phyloP scores from a whole-genome alignment of 495 filamentous ascomycete genomes.

The Neurospora tetrasperma region DNA sequence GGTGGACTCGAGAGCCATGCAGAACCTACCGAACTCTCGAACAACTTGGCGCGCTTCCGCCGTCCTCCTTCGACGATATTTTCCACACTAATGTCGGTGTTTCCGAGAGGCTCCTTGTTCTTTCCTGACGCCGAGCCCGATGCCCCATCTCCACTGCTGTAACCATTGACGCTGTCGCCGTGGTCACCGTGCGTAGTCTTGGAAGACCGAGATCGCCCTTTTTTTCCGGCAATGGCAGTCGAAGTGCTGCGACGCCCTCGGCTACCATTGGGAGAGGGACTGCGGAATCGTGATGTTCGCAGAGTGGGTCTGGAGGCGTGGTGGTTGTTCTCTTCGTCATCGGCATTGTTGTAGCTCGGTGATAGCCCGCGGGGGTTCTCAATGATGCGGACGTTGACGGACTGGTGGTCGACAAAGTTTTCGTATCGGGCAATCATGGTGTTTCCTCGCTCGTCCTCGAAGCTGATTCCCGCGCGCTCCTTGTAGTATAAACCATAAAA shows the following conservation, averaged over 20 bases:
- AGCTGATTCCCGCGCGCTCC: conserved; percentile 54
- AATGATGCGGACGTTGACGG: conserved; percentile 78
- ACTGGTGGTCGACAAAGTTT: conserved; percentile 83
- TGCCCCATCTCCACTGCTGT: conserved; percentile 74
- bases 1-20: background rate
- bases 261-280: conserved; percentile 68
- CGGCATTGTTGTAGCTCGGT: conserved; percentile 16
- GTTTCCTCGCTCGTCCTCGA: conserved; percentile 77
- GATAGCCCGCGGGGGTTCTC: conserved; percentile 47
- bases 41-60: conserved; percentile 82
- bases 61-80: conserved; percentile 96
- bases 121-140: conserved; percentile 64
- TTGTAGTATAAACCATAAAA: conserved; percentile 86
- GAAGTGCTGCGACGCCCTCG: conserved; percentile 72
- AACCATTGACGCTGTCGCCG: conserved; percentile 55
- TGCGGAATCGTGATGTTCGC: conserved; percentile 55
- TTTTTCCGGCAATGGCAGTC: conserved; percentile 44
- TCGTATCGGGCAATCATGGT: conserved; percentile 92
- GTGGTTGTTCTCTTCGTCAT: conserved; percentile 39
- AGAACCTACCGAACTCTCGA: conserved; percentile 82
- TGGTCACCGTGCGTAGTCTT: conserved; percentile 64
- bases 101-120: conserved; percentile 73
- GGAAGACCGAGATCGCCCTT: conserved; percentile 52
- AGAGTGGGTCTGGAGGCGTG: conserved; percentile 56
- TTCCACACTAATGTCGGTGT: conserved; percentile 91